phyloP scores from a whole-genome alignment of 139 green algal genomes.

The Chlorella sp. region DNA sequence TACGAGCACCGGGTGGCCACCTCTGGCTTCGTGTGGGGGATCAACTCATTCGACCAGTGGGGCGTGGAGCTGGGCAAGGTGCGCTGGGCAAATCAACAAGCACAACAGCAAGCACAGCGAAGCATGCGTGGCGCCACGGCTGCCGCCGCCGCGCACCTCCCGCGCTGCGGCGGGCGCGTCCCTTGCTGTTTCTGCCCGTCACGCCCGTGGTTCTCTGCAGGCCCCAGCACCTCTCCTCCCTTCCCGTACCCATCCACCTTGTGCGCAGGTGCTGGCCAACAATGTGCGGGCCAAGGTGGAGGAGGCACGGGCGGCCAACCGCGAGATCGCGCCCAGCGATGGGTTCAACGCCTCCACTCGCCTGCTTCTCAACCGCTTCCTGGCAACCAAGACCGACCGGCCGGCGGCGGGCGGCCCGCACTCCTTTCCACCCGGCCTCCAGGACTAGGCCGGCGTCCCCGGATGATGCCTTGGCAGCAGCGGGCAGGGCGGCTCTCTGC shows the following conservation, averaged over 20 bases:
- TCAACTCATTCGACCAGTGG: slow-evolving; percentile 99
- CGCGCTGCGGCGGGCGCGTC: too few relatives aligned
- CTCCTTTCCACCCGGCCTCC: slow-evolving; percentile 20
- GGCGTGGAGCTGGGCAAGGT: slow-evolving; percentile 99
- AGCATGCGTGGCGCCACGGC: too few relatives aligned
- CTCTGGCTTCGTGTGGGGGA: slow-evolving; percentile 97
- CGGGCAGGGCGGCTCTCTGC: too few relatives aligned
- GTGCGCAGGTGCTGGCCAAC: slow-evolving; percentile 43
- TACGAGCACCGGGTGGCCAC: slow-evolving; percentile 98
- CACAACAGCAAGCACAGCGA: too few relatives aligned
- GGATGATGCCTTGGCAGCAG: too few relatives aligned
- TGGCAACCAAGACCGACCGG: slow-evolving; percentile 33
- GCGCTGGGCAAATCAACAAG: too few relatives aligned
- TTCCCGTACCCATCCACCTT: too few relatives aligned
- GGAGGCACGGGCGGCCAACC: slow-evolving; percentile 1
- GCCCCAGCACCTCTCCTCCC: too few relatives aligned
- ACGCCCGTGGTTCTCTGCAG: too few relatives aligned
- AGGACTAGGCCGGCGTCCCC: background rate
- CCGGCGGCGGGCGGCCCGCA: background rate
- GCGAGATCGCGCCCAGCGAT: background rate
- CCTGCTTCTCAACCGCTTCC: slow-evolving; percentile 88
- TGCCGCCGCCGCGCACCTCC: too few relatives aligned
- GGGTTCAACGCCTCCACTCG: slow-evolving; percentile 93
- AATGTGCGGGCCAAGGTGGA: slow-evolving; percentile 56
- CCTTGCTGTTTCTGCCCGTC: too few relatives aligned